Conservation (phyloP, 2,329 filamentous ascomycete genomes). For the Tolypocladium sp. region DNA sequence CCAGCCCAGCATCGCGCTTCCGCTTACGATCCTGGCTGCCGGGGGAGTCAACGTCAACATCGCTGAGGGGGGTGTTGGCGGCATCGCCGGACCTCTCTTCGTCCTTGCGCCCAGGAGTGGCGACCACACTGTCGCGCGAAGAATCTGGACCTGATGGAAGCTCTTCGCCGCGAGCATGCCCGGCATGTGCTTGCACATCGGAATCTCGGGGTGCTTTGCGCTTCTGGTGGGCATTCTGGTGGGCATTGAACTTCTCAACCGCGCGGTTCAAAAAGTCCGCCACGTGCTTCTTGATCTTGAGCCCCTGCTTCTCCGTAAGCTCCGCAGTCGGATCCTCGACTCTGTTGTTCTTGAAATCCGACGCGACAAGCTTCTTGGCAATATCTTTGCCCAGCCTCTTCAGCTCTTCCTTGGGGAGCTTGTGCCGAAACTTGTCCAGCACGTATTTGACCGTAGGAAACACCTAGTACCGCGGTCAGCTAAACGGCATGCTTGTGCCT, state of each 20-base stretch:
- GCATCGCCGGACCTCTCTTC: constrained; percentile 11
- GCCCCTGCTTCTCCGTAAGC: constrained; percentile 68
- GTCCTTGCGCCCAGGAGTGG: constrained; percentile 6
- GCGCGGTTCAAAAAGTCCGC: constrained; percentile 83
- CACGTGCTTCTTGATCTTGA: constrained; percentile 75
- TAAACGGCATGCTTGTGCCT: background rate
- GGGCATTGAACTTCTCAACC: constrained; percentile 61
- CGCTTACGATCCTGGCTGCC: constrained; percentile 50
- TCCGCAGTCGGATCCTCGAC: constrained; percentile 66
- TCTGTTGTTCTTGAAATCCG: constrained; percentile 84
- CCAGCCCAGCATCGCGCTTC: constrained; percentile 41
- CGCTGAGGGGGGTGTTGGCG: constrained; percentile 28
- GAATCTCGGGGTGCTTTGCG: constrained; percentile 26
- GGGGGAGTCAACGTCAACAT: constrained; percentile 33
- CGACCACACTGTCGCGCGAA: background rate
- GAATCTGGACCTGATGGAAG: background rate
- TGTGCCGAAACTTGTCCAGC: constrained; percentile 77
- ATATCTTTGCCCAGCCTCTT: constrained; percentile 58
- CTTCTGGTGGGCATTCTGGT: constrained; percentile 61
- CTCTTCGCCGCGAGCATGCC: constrained; percentile 6
- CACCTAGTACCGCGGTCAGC: constrained; percentile 43
- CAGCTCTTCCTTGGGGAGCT: constrained; percentile 71
- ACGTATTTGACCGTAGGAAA: constrained; percentile 79
- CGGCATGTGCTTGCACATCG: background rate
- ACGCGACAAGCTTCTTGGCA: constrained; percentile 81